Evolutionary conservation across 352 stramenopile genomes (phyloP), one percentile per base, ranked within the genome.

Genomic region (Pythium grandisporangium): DNA sequence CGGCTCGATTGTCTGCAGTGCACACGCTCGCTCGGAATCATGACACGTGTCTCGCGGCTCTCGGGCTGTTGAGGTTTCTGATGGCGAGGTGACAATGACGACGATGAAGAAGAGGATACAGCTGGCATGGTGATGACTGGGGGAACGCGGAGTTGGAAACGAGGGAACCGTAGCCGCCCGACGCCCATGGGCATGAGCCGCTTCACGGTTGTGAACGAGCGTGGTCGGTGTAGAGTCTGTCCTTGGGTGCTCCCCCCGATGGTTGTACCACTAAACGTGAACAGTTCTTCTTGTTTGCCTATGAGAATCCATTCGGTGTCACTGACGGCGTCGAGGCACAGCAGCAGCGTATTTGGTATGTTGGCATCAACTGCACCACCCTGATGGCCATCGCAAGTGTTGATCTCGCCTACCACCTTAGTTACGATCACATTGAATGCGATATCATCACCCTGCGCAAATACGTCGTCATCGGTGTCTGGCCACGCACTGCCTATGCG

Each of bases 241-340:
- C n/a, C n/a, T n/a, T n/a, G n/a, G n/a, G n/a, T n/a, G n/a, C n/a
- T n/a, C n/a, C n/a, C n/a, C n/a, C n/a, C n/a, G n/a, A n/a, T n/a
- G n/a, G n/a, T n/a, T n/a, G n/a, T n/a, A 13, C 5, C 33, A 26
- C 16, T 8, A 33, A 44, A 20, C 29, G 13, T 37, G 30, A 84
- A 65, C 19, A 49, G 52, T 52, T 85, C 71, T 19, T 59, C 53
- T 40, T 78, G 66, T 43, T 82, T 85, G 22, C 75, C 71, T 16
- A 88, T 20, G 11, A 84, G 42, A 30, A 88, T 60, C 75, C 75
- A 88, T 50, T 88, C 75, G n/a, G 43, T 35, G 17, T 75, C 67
- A 27, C 63, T 80, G 30, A 37, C 43, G 20, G 66, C 55, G 34
- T 72, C 58, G n/a, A 88, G 45, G 37, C 63, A 81, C 25, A 88